Percentiles rank a stretch among this genome's conserved stretches.
Evolutionary conservation across 1,139 yeast genomes (phyloP).

Genomic region (Scheffersomyces lignicola): DNA sequence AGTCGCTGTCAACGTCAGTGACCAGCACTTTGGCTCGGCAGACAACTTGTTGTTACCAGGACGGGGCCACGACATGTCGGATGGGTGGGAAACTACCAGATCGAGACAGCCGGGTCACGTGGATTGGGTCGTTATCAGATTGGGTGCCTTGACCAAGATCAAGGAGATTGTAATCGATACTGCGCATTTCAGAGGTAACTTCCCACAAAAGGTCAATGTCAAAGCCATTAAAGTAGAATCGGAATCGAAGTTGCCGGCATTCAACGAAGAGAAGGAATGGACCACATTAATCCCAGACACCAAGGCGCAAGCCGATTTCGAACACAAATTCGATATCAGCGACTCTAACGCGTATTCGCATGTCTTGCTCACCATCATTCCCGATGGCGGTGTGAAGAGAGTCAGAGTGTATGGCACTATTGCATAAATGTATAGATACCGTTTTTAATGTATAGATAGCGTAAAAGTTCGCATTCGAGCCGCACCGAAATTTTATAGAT

Average conservation of each 20-base stretch:
- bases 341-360: slow-evolving; percentile 49
- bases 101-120: slow-evolving; percentile 80
- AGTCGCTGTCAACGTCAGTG: slow-evolving; percentile 77
- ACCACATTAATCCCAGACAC: slow-evolving; percentile 59
- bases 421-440: slow-evolving; percentile 9
- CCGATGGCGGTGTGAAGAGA: slow-evolving; percentile 96
- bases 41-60: slow-evolving; percentile 89
- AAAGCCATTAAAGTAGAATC: slow-evolving; percentile 50
- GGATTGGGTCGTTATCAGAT: slow-evolving; percentile 84
- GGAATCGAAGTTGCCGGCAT: slow-evolving; percentile 25
- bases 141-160: slow-evolving; percentile 66
- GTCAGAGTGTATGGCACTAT: slow-evolving; percentile 75
- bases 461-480: neutral
- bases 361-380: slow-evolving; percentile 78
- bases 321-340: slow-evolving; percentile 55
- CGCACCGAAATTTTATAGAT: neutral
- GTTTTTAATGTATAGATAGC: neutral
- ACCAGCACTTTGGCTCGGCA: slow-evolving; percentile 91
- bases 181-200: slow-evolving; percentile 91
- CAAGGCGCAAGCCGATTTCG: slow-evolving; percentile 78
- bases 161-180: slow-evolving; percentile 75
- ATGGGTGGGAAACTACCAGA: slow-evolving; percentile 98
- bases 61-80: slow-evolving; percentile 93
- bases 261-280: slow-evolving; percentile 53
- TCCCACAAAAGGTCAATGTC: slow-evolving; percentile 74